Conservation (phyloP, 176 grass and related monocot species). For the Phoenix roebelenii region DNA sequence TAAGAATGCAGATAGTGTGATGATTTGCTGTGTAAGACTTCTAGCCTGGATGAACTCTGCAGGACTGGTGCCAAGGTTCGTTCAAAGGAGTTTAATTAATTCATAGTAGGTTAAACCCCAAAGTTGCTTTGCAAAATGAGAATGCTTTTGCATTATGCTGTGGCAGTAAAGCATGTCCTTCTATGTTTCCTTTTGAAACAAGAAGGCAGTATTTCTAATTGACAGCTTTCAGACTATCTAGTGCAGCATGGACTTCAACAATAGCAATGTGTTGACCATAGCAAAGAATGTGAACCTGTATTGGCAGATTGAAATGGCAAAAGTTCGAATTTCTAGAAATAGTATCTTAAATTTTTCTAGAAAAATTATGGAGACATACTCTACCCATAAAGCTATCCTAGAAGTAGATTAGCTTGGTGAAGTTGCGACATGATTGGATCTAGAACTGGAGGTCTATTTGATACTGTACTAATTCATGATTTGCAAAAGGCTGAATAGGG, state of each 20-base stretch:
- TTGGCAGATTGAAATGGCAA: conserved; percentile 64
- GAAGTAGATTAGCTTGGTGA: conserved; percentile 94
- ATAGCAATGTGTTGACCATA: conserved; percentile 53
- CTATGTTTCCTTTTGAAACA: conserved; percentile 82
- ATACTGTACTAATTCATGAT: conserved; percentile 74
- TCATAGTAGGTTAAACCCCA: conserved; percentile 70
- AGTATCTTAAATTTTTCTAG: conserved; percentile 68
- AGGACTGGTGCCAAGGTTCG: conserved; percentile 35
- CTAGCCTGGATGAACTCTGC: conserved; percentile 31
- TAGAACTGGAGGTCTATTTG: conserved; percentile 57
- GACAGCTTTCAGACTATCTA: conserved; percentile 80
- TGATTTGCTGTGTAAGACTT: conserved; percentile 52
- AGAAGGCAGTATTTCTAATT: conserved; percentile 81
- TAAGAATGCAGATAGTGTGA: conserved; percentile 43
- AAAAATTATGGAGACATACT: conserved; percentile 92
- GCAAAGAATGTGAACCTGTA: conserved; percentile 35
- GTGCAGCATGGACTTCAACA: conserved; percentile 87
- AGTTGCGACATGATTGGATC: conserved; percentile 78
- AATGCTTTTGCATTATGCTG: conserved; percentile 81
- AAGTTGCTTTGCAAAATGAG: conserved; percentile 78
- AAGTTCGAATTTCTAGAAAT: conserved; percentile 68
- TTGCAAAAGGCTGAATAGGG: conserved; percentile 50
- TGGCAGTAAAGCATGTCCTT: conserved; percentile 76
- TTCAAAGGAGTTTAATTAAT: conserved; percentile 46
- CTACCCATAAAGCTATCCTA: conserved; percentile 67